Evolutionary conservation across 257 asterid genomes (phyloP).

Genomic region (Echites panduratus): DNA sequence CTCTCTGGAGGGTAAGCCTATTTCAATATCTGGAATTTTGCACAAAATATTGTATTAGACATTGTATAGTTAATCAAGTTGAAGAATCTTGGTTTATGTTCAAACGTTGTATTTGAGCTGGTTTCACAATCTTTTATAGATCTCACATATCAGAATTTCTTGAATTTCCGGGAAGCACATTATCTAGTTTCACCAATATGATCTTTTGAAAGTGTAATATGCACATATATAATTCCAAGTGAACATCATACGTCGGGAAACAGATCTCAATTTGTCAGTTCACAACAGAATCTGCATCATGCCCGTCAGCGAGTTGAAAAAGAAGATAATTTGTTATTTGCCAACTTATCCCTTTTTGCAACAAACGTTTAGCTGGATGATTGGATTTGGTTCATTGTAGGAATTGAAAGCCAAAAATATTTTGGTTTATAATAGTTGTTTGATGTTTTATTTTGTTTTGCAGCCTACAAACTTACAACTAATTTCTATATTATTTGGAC

Average conservation of each 20-base stretch:
- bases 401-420: not conserved
- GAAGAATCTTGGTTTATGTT: not conserved
- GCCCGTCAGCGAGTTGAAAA: not conserved
- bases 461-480: not conserved
- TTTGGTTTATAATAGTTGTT: not conserved
- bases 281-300: not conserved
- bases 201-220: not conserved
- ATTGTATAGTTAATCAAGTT: not conserved
- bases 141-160: not conserved
- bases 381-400: not conserved
- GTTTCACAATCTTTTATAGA: not conserved
- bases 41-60: not conserved
- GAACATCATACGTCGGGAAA: not conserved
- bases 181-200: not conserved
- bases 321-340: not conserved
- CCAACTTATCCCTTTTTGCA: not conserved
- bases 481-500: slow-evolving; percentile 15
- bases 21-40: slow-evolving; percentile 3
- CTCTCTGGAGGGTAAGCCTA: slow-evolving; percentile 88
- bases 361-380: not conserved
- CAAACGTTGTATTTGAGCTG: not conserved
- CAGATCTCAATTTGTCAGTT: not conserved
- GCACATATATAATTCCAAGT: not conserved
- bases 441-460: not conserved
- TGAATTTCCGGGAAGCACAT: not conserved